These are phyloP conservation scores for Dothideomycetes sp. DNA, from an alignment of 2,329 filamentous ascomycete species.

Conservation along the genomic window DNA sequence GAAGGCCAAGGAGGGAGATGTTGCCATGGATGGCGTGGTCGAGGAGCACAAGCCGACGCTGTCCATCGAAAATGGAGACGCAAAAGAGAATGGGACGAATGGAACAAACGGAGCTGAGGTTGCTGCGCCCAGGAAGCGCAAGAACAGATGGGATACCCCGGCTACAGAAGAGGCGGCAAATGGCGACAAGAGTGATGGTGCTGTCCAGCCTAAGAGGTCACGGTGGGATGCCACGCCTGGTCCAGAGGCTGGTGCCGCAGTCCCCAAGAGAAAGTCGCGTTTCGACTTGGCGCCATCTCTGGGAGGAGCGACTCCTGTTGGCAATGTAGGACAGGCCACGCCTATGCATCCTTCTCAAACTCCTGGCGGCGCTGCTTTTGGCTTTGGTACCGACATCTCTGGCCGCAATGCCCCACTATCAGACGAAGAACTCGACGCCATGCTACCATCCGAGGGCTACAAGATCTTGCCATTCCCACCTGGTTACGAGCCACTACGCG, in stretches of 20 bases:
- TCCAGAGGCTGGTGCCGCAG: constrained; percentile 37
- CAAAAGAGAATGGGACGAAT: constrained; percentile 32
- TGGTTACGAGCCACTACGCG: constrained; percentile 77
- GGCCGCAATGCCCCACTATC: constrained; percentile 71
- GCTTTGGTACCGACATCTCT: constrained; percentile 73
- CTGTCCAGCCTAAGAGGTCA: constrained; percentile 50
- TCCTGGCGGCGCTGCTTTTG: constrained; percentile 26
- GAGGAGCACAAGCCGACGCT: constrained; percentile 63
- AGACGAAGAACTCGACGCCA: constrained; percentile 85
- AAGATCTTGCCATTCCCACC: constrained; percentile 83
- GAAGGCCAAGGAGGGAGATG: constrained; percentile 63
- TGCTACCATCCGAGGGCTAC: constrained; percentile 71
- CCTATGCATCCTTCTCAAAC: constrained; percentile 62
- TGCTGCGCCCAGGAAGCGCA: constrained; percentile 55
- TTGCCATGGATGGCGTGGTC: constrained; percentile 47
- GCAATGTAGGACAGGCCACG: constrained; percentile 53
- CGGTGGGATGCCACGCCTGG: constrained; percentile 79
- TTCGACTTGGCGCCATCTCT: constrained; percentile 80
- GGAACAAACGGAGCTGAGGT: constrained; percentile 48
- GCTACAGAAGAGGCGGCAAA: constrained; percentile 20
- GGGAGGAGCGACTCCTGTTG: constrained; percentile 58
- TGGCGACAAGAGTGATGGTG: constrained; percentile 25
- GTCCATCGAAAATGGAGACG: constrained; percentile 56
- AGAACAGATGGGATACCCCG: constrained; percentile 80
- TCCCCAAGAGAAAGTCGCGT: constrained; percentile 64